phyloP scores from a whole-genome alignment of 2,329 filamentous ascomycete species.

The Talaromyces islandicus region DNA sequence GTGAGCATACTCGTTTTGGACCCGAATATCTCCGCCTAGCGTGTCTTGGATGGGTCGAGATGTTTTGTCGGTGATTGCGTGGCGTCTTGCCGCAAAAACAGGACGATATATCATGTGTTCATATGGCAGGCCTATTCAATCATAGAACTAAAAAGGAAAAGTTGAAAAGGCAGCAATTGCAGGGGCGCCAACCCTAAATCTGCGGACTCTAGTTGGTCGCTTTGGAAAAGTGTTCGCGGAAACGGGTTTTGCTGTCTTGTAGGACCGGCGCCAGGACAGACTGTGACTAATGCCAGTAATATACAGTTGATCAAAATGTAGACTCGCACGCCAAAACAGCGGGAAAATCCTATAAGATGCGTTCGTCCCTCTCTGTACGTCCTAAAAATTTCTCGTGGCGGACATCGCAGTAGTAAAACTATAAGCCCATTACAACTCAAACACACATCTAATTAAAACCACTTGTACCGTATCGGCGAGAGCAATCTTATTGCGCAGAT shows the following conservation, averaged over 20 bases:
- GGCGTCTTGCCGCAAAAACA: neutral
- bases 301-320: neutral
- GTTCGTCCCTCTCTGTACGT: neutral
- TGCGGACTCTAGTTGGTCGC: constrained; percentile 6
- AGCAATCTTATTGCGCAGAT: constrained; percentile 1
- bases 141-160: neutral
- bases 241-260: constrained; percentile 6
- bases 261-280: constrained; percentile 2
- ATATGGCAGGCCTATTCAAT: neutral
- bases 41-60: neutral
- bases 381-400: neutral
- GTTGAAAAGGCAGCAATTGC: neutral
- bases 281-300: neutral
- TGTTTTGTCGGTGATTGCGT: neutral
- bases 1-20: neutral
- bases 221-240: constrained; percentile 4
- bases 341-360: constrained; percentile 7
- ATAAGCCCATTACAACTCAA: constrained; percentile 3
- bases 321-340: neutral
- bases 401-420: neutral
- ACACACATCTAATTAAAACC: neutral
- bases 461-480: constrained; percentile 7
- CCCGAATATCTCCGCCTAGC: no score
- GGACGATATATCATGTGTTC: neutral
- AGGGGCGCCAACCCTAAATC: neutral